These are phyloP conservation scores for carrot (Daucus carota) DNA, from an alignment of 129 eudicot species.

Conservation along the genomic window DNA sequence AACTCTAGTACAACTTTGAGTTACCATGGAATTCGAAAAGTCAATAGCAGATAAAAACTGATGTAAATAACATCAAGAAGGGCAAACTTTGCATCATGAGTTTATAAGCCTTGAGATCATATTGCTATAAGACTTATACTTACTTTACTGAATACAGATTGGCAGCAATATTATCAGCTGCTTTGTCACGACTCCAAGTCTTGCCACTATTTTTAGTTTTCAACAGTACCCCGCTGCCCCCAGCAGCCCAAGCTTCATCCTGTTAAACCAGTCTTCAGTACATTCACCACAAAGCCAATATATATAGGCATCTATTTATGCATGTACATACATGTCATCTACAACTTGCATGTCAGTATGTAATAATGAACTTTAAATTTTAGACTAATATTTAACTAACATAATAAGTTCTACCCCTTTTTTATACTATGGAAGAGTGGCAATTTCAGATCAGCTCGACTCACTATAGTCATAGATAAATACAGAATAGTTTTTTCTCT, in stretches of 20 bases:
- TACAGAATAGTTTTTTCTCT: background rate
- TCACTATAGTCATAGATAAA: background rate
- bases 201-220: constrained; percentile 91
- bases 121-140: constrained; percentile 24
- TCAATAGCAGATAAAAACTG: background rate
- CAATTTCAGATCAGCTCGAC: background rate
- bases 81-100: background rate
- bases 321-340: background rate
- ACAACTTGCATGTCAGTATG: background rate
- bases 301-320: background rate
- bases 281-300: background rate
- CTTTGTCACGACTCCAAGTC: constrained; percentile 93
- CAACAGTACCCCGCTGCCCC: constrained; percentile 94
- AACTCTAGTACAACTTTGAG: background rate
- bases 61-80: background rate
- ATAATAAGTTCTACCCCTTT: background rate
- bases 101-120: background rate
- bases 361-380: background rate
- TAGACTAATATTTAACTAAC: background rate
- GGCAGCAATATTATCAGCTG: constrained; percentile 97
- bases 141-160: constrained; percentile 95
- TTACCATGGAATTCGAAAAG: background rate
- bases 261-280: constrained; percentile 20
- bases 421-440: background rate
- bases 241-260: constrained; percentile 99